Evolutionary conservation across 805 yeast genomes (phyloP).

Genomic region (Maudiozyma pseudohumilis): DNA sequence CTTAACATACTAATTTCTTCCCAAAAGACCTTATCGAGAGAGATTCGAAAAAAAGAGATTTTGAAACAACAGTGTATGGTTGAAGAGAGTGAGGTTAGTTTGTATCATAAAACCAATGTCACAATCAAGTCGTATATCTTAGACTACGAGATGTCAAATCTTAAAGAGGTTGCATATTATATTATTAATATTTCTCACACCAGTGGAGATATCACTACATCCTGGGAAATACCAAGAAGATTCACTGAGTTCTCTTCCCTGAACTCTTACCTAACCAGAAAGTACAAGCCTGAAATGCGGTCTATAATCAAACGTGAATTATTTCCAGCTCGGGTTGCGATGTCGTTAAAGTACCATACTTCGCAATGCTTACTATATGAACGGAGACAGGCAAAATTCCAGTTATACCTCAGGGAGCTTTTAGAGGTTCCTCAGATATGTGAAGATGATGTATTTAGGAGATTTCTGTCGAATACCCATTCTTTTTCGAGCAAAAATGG

Average conservation of each 20-base stretch:
- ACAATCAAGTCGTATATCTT: constrained; percentile 41
- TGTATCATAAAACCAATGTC: constrained; percentile 56
- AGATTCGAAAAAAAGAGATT: constrained; percentile 61
- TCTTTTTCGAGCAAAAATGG: constrained; percentile 5
- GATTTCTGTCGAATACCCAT: constrained; percentile 47
- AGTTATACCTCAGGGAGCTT: constrained; percentile 49
- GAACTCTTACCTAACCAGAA: constrained; percentile 49
- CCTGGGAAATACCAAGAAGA: constrained; percentile 87
- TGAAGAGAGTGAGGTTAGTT: constrained; percentile 71
- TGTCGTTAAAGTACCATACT: constrained; percentile 60
- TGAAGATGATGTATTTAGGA: constrained; percentile 58
- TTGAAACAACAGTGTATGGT: constrained; percentile 73
- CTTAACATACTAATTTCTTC: constrained; percentile 61
- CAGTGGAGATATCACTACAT: constrained; percentile 45
- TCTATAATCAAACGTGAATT: constrained; percentile 29
- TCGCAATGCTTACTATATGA: constrained; percentile 49
- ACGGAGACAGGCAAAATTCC: constrained; percentile 50
- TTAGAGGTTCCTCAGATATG: constrained; percentile 61
- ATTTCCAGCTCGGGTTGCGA: constrained; percentile 40
- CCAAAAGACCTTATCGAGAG: constrained; percentile 53
- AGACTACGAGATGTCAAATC: constrained; percentile 35
- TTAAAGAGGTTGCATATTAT: constrained; percentile 57
- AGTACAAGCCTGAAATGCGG: constrained; percentile 24
- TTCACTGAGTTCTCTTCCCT: constrained; percentile 74
- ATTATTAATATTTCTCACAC: constrained; percentile 64